Base-by-base conservation (phyloP, 2,329 filamentous ascomycete species). In the Rugonectria rugulosa region DNA sequence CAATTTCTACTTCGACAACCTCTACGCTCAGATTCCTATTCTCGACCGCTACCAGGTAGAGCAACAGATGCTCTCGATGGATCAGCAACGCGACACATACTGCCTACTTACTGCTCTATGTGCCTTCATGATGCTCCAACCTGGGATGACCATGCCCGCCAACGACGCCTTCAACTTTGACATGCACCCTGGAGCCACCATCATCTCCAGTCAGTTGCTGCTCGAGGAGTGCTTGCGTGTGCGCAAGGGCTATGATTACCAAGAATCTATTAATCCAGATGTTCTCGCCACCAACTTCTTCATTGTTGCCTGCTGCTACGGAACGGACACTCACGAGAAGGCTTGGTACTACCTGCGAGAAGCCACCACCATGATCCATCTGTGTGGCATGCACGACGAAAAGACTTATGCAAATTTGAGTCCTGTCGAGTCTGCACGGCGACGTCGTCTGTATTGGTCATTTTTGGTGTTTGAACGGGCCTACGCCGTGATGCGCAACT, bases 341-440 rank as follows among this genome's bases (percentile, higher is more conserved):
- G 90, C 89, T 2, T 94, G 90, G 90, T 92, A 87, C 68, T 86
- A 91, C 69, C 77, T 94, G 9, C 86, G 90, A 21, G 90, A 95
- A 72, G 88, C 89, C 6, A 88, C 86, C 2, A 92, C 90, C 6
- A 79, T 94, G 72, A 80, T 83, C 23, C 81, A 86, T 64, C 82
- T 88, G 64, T 72, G 78, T 23, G 80, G 79, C 48, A 83, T 88
- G 82, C 79, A 82, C 66, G 84, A 84, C 69, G 86, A 88, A 65
- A 82, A 85, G 19, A 77, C 81, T 8, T 92, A 91, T 68, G 63
- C 80, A 37, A 79, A 83, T 49, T 82, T 83, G 62, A 83, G 85
- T 60, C 73, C 75, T 5, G 72, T 83, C 15, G 88, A 91, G 54
- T 81, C 83, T 1, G 82, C 86, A 19, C 81, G 87, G 59, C 81